Base-by-base conservation (phyloP, 805 yeast species). In the Clavispora asparagi region DNA sequence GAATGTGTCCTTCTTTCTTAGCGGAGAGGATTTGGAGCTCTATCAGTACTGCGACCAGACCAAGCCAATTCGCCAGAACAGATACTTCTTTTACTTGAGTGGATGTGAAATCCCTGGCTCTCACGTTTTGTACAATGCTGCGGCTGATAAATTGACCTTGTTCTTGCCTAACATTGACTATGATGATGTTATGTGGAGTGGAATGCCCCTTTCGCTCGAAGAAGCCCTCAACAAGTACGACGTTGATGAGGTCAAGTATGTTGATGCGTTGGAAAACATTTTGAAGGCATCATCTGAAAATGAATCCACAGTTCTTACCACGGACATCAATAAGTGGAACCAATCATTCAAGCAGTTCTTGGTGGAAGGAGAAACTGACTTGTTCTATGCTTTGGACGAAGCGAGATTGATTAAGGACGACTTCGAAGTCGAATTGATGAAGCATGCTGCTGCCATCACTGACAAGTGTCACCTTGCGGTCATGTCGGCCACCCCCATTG, bases 111-210 rank as follows among this genome's bases (percentile, higher is more conserved):
- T 88, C 41, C 89, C 94, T 0, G 95, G 94, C 1, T 74, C 85
- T 30, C 84, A 80, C 55, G 76, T 88, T 1, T 67, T 85, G 19
- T 92, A 78, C 59, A 71, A 79, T 41, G 58, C 82, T 33, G 59
- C 54, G 3, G 54, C 64, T 7, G 87, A 83, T 39, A 74, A 79
- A 44, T 71, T 89, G 50, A 80, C 83, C 0, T 68, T 92, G 25
- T 92, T 85, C 59, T 71, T 94, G 43, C 97, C 98, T 1, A 78
- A 85, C 44, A 74, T 92, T 35, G 96, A 90, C 59, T 68, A 76
- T 38, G 98, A 94, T 39, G 97, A 88, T 60, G 85, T 92, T 37
- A 85, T 94, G 89, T 92, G 99, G 99, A 83, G 94, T 47, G 99
- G 99, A 0, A 60, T 85, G 65, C 99, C 99, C 6, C 52, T 88